phyloP scores from a whole-genome alignment of 306 rosid species.

The Cicer bijugum region DNA sequence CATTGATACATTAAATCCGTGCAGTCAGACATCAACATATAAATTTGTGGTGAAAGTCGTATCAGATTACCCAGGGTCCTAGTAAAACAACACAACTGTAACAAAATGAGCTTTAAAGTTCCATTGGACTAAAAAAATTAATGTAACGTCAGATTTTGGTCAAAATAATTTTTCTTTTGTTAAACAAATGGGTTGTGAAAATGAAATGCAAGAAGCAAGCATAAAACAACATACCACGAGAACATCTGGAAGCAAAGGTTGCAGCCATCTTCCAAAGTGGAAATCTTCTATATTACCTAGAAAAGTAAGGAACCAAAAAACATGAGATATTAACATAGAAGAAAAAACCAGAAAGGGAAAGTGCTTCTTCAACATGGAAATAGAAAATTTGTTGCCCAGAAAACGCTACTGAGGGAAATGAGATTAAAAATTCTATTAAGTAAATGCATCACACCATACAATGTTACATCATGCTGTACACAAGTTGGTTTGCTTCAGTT shows the following conservation, averaged over 20 bases:
- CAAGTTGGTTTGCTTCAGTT: too few relatives aligned
- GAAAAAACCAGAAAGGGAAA: not conserved
- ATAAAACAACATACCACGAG: constrained; percentile 40
- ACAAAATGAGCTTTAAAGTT: constrained; percentile 16
- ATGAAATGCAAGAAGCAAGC: constrained; percentile 2
- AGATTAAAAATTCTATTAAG: too few relatives aligned
- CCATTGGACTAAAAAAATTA: not conserved
- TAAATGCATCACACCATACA: too few relatives aligned
- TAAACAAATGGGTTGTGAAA: not conserved
- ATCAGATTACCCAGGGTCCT: not conserved
- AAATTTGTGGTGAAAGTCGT: not conserved
- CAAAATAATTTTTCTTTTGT: not conserved
- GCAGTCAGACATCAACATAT: constrained; percentile 17
- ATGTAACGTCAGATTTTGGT: not conserved
- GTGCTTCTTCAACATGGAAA: too few relatives aligned
- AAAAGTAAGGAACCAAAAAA: not conserved
- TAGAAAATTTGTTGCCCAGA: too few relatives aligned
- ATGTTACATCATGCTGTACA: too few relatives aligned
- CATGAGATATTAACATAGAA: not conserved
- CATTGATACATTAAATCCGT: not conserved
- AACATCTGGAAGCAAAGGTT: constrained; percentile 50
- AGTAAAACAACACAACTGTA: not conserved
- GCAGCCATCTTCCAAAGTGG: constrained; percentile 41
- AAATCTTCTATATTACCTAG: not conserved
- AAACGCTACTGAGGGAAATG: too few relatives aligned